Percentiles rank a stretch among this genome's conserved stretches.
phyloP scores from a whole-genome alignment of 192 early-diverging fungal species.

The Geosiphon pyriformis region DNA sequence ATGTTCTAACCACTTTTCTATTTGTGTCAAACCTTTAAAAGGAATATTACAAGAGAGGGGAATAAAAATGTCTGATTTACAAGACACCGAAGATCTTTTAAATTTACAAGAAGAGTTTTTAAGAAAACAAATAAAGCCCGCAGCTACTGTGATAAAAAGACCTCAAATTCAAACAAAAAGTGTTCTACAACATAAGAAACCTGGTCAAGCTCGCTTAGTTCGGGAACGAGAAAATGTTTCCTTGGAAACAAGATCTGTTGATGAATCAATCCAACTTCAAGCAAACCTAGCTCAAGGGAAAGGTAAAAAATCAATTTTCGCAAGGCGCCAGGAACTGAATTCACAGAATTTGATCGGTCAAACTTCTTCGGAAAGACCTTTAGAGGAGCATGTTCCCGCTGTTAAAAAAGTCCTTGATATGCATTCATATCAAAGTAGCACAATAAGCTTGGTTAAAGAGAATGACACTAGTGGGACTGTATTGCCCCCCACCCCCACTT shows the following conservation, averaged over 20 bases:
- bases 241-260: neutral
- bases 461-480: neutral
- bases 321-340: conserved; percentile 24
- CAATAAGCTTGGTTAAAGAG: neutral
- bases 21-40: neutral
- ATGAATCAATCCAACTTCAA: neutral
- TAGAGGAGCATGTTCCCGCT: conserved; percentile 12
- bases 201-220: conserved; percentile 21
- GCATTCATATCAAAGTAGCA: conserved; percentile 5
- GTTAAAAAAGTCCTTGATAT: conserved; percentile 15
- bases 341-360: conserved; percentile 12
- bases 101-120: conserved; percentile 47
- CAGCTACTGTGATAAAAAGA: conserved; percentile 38
- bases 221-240: conserved; percentile 24
- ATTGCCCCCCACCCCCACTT: neutral
- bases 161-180: neutral
- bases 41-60: neutral
- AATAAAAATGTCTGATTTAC: conserved; percentile 1
- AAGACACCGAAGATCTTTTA: conserved; percentile 45
- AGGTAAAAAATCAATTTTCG: conserved; percentile 31
- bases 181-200: neutral
- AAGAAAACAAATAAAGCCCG: conserved; percentile 28
- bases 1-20: no score
- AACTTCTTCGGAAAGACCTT: conserved; percentile 17
- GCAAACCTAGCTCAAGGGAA: neutral